phyloP scores from a whole-genome alignment of 2,329 filamentous ascomycete genomes.

The Aureobasidium sp. region DNA sequence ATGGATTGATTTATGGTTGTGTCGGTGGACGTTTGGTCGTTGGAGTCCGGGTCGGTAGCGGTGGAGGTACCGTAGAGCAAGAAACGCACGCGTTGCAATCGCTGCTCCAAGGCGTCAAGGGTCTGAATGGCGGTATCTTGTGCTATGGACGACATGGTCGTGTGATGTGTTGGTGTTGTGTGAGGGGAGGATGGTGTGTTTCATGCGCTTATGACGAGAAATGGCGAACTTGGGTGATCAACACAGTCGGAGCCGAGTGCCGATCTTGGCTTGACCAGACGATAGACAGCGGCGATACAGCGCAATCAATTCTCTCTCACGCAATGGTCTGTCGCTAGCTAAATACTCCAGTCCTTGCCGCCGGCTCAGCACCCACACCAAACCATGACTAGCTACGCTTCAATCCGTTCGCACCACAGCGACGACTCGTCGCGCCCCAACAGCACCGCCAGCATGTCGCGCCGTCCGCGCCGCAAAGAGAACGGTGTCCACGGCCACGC shows the following conservation, averaged over 20 bases:
- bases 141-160: neutral
- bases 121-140: constrained; percentile 24
- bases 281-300: neutral
- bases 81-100: constrained; percentile 36
- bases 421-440: constrained; percentile 30
- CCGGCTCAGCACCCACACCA: neutral
- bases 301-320: neutral
- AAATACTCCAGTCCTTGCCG: neutral
- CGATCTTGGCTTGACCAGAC: neutral
- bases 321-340: neutral
- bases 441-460: constrained; percentile 32
- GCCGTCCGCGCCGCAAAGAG: constrained; percentile 57
- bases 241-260: neutral
- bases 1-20: constrained; percentile 16
- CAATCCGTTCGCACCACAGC: constrained; percentile 31
- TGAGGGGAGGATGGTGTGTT: neutral
- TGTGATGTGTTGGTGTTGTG: neutral
- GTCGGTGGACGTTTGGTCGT: neutral
- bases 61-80: constrained; percentile 31
- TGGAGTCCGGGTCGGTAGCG: neutral
- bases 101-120: constrained; percentile 35
- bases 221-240: neutral
- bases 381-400: constrained; percentile 39
- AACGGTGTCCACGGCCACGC: constrained; percentile 64
- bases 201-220: neutral